These are phyloP conservation scores for Ogataea nitratoaversa DNA, from an alignment of 805 yeast genomes.

Conservation along the genomic window DNA sequence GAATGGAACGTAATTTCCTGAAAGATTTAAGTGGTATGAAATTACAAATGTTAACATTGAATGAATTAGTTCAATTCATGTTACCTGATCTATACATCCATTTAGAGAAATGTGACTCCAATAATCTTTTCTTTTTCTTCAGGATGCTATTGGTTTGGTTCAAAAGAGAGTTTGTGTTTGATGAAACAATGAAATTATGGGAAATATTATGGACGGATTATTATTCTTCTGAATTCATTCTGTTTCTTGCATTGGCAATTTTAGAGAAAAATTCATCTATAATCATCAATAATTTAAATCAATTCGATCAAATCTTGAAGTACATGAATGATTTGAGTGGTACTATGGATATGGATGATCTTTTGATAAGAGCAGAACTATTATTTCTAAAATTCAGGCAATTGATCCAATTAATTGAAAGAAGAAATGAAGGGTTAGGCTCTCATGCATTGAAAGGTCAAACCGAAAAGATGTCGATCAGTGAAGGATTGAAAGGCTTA, in stretches of 20 bases:
- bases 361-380: constrained; percentile 79
- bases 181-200: constrained; percentile 79
- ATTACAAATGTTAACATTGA: constrained; percentile 76
- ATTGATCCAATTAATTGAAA: constrained; percentile 74
- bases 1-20: constrained; percentile 92
- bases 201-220: constrained; percentile 88
- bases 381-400: constrained; percentile 76
- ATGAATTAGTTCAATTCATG: constrained; percentile 86
- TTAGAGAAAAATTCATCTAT: constrained; percentile 80
- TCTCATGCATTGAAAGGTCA: constrained; percentile 6
- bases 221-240: constrained; percentile 80
- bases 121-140: constrained; percentile 88
- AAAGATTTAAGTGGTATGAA: constrained; percentile 93
- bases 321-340: constrained; percentile 88
- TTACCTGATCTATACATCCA: constrained; percentile 80
- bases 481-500: constrained; percentile 54
- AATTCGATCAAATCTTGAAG: constrained; percentile 88
- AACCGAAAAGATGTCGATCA: constrained; percentile 25
- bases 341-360: constrained; percentile 67
- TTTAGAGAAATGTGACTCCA: constrained; percentile 81
- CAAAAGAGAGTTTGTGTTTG: constrained; percentile 84
- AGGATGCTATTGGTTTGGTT: constrained; percentile 94
- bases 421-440: constrained; percentile 30
- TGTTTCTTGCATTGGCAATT: constrained; percentile 85
- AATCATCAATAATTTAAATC: constrained; percentile 64